Evolutionary conservation across 2,329 filamentous ascomycete genomes (phyloP).

Genomic region (Alternaria consortialis): DNA sequence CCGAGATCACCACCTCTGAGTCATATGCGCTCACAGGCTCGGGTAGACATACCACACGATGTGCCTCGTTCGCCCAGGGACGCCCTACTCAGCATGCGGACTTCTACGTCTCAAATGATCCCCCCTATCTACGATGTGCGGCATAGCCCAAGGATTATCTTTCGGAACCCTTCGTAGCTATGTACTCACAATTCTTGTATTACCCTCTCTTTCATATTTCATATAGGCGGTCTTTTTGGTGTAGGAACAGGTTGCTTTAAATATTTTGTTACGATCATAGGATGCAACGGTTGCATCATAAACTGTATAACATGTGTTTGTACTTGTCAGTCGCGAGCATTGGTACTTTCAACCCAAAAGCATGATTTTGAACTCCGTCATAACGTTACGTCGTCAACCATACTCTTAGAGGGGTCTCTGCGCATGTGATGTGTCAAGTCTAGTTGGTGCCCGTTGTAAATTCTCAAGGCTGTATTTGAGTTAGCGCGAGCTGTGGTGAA

Average conservation of each 20-base stretch:
- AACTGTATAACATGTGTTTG: conserved; percentile 2
- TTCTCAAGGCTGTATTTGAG: too few species aligned
- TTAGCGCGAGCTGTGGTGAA: too few species aligned
- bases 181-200: neutral
- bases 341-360: neutral
- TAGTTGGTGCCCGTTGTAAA: too few species aligned
- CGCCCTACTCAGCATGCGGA: neutral
- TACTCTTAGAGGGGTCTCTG: too few species aligned
- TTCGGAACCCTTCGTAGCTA: neutral
- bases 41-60: neutral
- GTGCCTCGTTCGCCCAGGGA: neutral
- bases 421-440: too few species aligned
- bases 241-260: neutral
- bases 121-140: conserved; percentile 8
- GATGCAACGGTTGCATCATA: neutral
- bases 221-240: neutral
- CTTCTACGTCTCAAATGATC: neutral
- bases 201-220: neutral
- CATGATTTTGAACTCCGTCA: too few species aligned
- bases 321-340: neutral
- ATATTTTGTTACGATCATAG: neutral
- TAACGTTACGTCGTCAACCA: neutral
- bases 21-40: neutral
- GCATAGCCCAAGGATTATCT: conserved; percentile 6
- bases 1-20: conserved; percentile 4